These are phyloP conservation scores for Penicillium samsonianum DNA, from an alignment of 495 filamentous ascomycete species.

Conservation along the genomic window DNA sequence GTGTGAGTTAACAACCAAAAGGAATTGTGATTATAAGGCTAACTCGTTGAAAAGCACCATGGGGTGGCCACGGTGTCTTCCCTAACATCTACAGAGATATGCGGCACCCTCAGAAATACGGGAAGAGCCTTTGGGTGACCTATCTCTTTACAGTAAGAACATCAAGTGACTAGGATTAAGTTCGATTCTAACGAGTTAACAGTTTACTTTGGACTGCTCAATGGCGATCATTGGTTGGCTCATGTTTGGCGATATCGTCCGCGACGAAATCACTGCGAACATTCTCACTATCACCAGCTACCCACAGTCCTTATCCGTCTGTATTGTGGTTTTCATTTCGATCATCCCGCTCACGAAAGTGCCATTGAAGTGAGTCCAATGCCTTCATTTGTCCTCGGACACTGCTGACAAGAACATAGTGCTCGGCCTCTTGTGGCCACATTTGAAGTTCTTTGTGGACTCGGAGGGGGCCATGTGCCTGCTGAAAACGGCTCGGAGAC, in stretches of 20 bases:
- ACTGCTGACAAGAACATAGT: conserved; percentile 38
- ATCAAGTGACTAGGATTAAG: neutral
- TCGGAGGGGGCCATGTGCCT: conserved; percentile 47
- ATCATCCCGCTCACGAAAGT: conserved; percentile 96
- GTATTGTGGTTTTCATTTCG: conserved; percentile 81
- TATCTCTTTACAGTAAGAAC: conserved; percentile 82
- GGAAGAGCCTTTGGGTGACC: conserved; percentile 71
- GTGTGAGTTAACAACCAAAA: conserved; percentile 49
- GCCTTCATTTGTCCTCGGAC: neutral
- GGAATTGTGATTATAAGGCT: neutral
- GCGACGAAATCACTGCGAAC: conserved; percentile 88
- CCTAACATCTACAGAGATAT: conserved; percentile 98
- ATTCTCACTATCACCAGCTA: conserved; percentile 73
- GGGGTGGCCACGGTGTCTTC: conserved; percentile 94
- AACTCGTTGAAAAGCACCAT: conserved; percentile 58
- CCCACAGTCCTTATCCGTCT: conserved; percentile 69
- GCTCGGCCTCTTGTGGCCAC: conserved; percentile 85
- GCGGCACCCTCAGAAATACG: conserved; percentile 89
- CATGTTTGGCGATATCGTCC: conserved; percentile 89
- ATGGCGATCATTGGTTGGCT: conserved; percentile 82
- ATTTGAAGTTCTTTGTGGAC: conserved; percentile 73
- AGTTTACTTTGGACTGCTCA: conserved; percentile 76
- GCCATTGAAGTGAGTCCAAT: conserved; percentile 70
- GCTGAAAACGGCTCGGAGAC: conserved; percentile 54
- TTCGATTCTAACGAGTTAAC: conserved; percentile 18